Percentiles rank a stretch among this genome's conserved stretches.
phyloP scores from a whole-genome alignment of 306 rosid genomes.

The Dicorynia guianensis region DNA sequence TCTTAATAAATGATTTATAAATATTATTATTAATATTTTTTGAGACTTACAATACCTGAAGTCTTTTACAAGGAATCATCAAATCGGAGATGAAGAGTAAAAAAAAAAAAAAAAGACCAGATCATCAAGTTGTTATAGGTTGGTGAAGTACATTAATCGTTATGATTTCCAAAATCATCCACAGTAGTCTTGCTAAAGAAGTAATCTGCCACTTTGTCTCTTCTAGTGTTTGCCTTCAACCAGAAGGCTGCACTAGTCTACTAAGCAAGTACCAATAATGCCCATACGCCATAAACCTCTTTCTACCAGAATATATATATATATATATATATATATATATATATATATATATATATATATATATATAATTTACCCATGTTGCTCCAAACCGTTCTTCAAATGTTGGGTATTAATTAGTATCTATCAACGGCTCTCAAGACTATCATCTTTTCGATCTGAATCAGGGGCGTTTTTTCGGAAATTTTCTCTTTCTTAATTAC shows the following conservation, averaged over 20 bases:
- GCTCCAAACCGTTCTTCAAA: conserved; percentile 23
- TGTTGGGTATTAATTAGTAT: conserved; percentile 5
- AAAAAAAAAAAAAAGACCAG: background rate
- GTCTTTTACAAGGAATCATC: background rate
- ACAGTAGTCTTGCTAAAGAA: background rate
- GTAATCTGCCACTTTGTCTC: conserved; percentile 45
- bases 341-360: too few relatives aligned
- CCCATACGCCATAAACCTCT: conserved; percentile 1
- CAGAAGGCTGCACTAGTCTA: conserved; percentile 1
- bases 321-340: too few relatives aligned
- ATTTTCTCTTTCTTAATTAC: conserved; percentile 21
- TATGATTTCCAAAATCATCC: conserved; percentile 23
- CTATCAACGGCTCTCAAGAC: conserved; percentile 21
- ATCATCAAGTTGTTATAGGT: background rate
- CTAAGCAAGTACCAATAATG: conserved; percentile 12
- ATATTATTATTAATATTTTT: too few relatives aligned
- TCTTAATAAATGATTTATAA: too few relatives aligned
- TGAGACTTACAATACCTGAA: too few relatives aligned
- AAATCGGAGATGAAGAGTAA: background rate
- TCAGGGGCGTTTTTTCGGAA: conserved; percentile 20
- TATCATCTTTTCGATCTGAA: conserved; percentile 19
- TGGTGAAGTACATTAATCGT: background rate
- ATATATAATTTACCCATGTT: conserved; percentile 19
- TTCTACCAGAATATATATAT: too few relatives aligned
- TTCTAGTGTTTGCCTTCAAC: conserved; percentile 33